Percentiles rank a stretch among this genome's conserved stretches.
Conservation (phyloP, 345 rosid genomes). For the Arabis hirsuta region DNA sequence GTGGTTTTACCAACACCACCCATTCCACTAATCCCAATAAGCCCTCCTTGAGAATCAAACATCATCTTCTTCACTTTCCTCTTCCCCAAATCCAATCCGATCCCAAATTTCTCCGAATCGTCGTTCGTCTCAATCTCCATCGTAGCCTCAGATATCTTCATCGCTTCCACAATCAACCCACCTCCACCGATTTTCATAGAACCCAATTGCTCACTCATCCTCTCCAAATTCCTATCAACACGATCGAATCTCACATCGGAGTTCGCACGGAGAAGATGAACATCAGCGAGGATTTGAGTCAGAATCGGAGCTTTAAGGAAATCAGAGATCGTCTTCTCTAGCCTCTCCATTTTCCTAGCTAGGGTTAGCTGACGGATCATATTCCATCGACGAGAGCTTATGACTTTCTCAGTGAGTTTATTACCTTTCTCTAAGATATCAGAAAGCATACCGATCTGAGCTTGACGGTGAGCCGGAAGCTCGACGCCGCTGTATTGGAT, state of each 20-base stretch:
- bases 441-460: constrained; percentile 59
- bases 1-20: constrained; percentile 96
- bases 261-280: constrained; percentile 56
- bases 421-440: constrained; percentile 49
- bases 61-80: constrained; percentile 80
- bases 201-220: constrained; percentile 56
- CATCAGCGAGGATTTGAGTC: constrained; percentile 66
- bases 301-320: constrained; percentile 53
- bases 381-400: constrained; percentile 63
- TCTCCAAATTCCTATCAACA: constrained; percentile 49
- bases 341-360: constrained; percentile 66
- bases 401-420: constrained; percentile 59
- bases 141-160: constrained; percentile 55
- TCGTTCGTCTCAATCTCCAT: constrained; percentile 41
- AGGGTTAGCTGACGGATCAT: constrained; percentile 54
- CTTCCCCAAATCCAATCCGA: constrained; percentile 70
- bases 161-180: constrained; percentile 65
- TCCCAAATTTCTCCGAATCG: constrained; percentile 44
- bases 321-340: constrained; percentile 53
- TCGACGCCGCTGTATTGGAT: constrained; percentile 83
- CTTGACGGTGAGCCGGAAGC: constrained; percentile 65
- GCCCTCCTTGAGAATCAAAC: constrained; percentile 38
- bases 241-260: constrained; percentile 58
- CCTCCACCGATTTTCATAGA: constrained; percentile 71
- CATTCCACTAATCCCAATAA: constrained; percentile 76